A percentile compares a stretch with the other conserved stretches of the same genome.
Evolutionary conservation across 2,329 filamentous ascomycete genomes (phyloP).

Genomic region (Trichoderma pleuroti): DNA sequence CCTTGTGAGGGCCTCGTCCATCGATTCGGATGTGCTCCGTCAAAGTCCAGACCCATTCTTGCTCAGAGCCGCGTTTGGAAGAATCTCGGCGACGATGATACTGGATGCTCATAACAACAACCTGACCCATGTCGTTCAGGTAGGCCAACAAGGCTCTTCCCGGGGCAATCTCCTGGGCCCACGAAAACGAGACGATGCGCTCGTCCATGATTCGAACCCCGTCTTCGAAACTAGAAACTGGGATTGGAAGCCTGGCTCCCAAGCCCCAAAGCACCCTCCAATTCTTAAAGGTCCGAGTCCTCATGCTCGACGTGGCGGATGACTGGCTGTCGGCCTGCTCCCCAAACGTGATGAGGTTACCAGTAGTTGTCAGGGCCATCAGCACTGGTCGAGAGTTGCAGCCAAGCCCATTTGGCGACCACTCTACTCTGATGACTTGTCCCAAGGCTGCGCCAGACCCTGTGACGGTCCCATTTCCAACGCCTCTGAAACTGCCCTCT

Average conservation of each 20-base stretch:
- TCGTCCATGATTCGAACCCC: constrained; percentile 40
- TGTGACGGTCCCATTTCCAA: constrained; percentile 45
- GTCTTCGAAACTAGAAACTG: constrained; percentile 35
- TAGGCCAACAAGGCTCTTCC: constrained; percentile 50
- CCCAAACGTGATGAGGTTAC: constrained; percentile 49
- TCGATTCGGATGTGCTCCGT: constrained; percentile 49
- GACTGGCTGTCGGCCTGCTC: constrained; percentile 39
- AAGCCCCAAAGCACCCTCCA: constrained; percentile 57
- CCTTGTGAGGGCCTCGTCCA: constrained; percentile 44
- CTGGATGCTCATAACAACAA: constrained; percentile 51
- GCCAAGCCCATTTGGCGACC: constrained; percentile 58
- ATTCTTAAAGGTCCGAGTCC: constrained; percentile 41
- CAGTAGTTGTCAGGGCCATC: constrained; percentile 48
- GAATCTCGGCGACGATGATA: constrained; percentile 29
- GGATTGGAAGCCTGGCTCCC: constrained; percentile 50
- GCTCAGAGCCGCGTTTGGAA: constrained; percentile 21
- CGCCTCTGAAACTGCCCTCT: constrained; percentile 38
- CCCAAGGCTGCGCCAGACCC: constrained; percentile 50
- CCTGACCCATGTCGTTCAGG: constrained; percentile 46
- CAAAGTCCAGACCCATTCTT: constrained; percentile 46
- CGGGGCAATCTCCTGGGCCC: constrained; percentile 44
- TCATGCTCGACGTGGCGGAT: constrained; percentile 30
- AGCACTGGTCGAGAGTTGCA: constrained; percentile 52
- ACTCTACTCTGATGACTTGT: constrained; percentile 51
- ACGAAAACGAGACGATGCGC: constrained; percentile 50